Conservation (phyloP, 2,329 filamentous ascomycete genomes). For the Ceratocystiopsis sp. region DNA sequence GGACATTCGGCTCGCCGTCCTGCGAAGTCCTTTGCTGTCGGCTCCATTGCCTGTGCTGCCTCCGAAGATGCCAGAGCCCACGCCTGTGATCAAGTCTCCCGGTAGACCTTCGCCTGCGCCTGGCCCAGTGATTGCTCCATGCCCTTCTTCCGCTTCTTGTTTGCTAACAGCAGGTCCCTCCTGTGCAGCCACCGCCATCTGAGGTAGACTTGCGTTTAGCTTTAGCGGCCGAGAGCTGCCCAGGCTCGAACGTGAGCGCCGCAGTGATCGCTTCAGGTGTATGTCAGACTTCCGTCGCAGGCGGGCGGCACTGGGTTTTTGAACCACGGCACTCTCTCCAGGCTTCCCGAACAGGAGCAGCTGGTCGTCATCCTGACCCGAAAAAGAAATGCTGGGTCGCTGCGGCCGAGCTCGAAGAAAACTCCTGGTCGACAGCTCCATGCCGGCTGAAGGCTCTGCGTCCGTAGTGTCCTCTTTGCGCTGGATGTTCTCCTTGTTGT, state of each 20-base stretch:
- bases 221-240: too few species aligned
- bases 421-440: background rate
- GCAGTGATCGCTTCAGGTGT: too few species aligned
- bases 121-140: conserved; percentile 5
- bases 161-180: too few species aligned
- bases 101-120: background rate
- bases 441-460: too few species aligned
- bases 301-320: too few species aligned
- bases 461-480: too few species aligned
- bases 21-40: conserved; percentile 1
- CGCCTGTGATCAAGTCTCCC: background rate
- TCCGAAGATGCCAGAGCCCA: background rate
- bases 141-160: conserved; percentile 1
- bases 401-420: background rate
- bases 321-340: too few species aligned
- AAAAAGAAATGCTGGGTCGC: conserved; percentile 3
- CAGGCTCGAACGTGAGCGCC: too few species aligned
- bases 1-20: conserved; percentile 8
- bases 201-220: too few species aligned
- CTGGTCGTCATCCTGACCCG: conserved; percentile 11
- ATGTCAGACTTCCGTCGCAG: too few species aligned
- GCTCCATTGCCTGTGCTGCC: background rate
- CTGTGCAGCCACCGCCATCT: too few species aligned
- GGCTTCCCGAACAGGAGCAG: too few species aligned
- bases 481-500: conserved; percentile 6